phyloP scores from a whole-genome alignment of 257 asterid genomes.

The Osmanthus fragrans region DNA sequence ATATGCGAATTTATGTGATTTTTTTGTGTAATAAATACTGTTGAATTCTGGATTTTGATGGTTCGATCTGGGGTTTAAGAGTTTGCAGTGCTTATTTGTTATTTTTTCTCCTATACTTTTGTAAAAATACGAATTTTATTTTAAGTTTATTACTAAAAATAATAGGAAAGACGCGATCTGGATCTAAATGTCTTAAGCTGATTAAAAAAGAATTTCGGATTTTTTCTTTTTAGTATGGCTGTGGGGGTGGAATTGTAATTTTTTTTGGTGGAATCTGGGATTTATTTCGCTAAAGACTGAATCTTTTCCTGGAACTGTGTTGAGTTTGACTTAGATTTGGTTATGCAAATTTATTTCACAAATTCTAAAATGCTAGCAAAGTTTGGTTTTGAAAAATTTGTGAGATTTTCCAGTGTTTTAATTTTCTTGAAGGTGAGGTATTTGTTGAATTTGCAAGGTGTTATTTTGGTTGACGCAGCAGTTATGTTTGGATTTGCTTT shows the following conservation, averaged over 20 bases:
- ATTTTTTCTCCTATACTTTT: background rate
- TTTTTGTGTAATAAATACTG: background rate
- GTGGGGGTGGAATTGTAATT: background rate
- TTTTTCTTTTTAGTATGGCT: slow-evolving; percentile 9
- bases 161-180: background rate
- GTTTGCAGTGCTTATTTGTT: slow-evolving; percentile 10
- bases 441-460: background rate
- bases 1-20: background rate
- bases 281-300: slow-evolving; percentile 5
- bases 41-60: slow-evolving; percentile 19
- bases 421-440: slow-evolving; percentile 11
- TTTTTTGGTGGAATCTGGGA: slow-evolving; percentile 4
- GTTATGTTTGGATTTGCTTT: background rate
- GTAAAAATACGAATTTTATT: background rate
- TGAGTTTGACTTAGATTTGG: background rate
- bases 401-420: background rate
- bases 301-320: slow-evolving; percentile 5
- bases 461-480: background rate
- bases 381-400: slow-evolving; percentile 4
- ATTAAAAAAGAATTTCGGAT: background rate
- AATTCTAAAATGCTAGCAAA: background rate
- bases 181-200: background rate
- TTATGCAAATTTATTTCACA: background rate
- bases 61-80: slow-evolving; percentile 3
- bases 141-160: too few species aligned